Evolutionary conservation across 768 basidiomycete species (phyloP).

Genomic region (Rhizopogon vesiculosus): DNA sequence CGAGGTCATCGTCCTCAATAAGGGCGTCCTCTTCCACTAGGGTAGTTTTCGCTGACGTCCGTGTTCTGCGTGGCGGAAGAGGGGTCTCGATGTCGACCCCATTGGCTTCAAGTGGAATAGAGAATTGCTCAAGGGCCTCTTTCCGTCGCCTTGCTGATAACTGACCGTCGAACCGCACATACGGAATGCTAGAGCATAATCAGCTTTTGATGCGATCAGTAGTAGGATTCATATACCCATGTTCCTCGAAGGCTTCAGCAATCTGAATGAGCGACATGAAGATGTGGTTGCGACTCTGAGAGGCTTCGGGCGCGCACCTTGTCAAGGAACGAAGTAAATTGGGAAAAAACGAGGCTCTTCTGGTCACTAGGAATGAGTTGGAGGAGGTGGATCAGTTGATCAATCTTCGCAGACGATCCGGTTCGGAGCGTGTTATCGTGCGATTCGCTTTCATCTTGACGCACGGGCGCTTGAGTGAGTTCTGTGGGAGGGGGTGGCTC

Average conservation of each 20-base stretch:
- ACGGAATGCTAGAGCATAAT: slow-evolving; percentile 52
- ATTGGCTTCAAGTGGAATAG: slow-evolving; percentile 51
- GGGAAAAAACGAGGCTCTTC: slow-evolving; percentile 86
- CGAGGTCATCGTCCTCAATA: slow-evolving; percentile 26
- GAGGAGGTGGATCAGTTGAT: slow-evolving; percentile 72
- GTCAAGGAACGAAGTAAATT: slow-evolving; percentile 83
- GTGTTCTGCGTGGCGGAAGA: slow-evolving; percentile 8
- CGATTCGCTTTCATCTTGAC: slow-evolving; percentile 32
- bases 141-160: slow-evolving; percentile 80
- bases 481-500: slow-evolving; percentile 63
- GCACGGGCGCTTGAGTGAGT: slow-evolving; percentile 55
- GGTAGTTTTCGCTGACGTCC: slow-evolving; percentile 1
- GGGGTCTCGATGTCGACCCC: slow-evolving; percentile 13
- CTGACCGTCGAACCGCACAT: slow-evolving; percentile 79
- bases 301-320: slow-evolving; percentile 40
- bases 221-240: slow-evolving; percentile 39
- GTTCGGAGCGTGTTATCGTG: slow-evolving; percentile 35
- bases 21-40: slow-evolving; percentile 9
- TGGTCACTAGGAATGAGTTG: slow-evolving; percentile 61
- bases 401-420: slow-evolving; percentile 80
- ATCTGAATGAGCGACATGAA: slow-evolving; percentile 41
- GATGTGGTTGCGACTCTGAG: background rate
- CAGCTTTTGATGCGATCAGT: background rate
- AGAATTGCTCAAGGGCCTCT: slow-evolving; percentile 72
- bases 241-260: slow-evolving; percentile 59